Percentiles rank a stretch among this genome's conserved stretches.
phyloP scores from a whole-genome alignment of 1,284 basidiomycete genomes.

The Malassezia psittaci region DNA sequence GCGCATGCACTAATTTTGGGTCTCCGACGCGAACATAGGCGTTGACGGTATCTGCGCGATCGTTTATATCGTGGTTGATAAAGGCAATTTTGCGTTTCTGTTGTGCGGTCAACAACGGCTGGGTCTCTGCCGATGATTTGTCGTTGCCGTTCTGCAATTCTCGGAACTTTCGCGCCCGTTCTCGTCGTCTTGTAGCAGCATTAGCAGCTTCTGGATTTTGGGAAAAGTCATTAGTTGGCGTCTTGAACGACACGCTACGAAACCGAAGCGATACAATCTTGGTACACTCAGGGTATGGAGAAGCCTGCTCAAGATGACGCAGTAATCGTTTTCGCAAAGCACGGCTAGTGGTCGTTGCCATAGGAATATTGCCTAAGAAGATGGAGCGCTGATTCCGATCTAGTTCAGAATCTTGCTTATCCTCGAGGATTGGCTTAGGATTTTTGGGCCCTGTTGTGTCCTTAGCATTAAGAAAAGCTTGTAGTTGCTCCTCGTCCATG shows the following conservation, averaged over 20 bases:
- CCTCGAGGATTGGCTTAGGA: constrained; percentile 27
- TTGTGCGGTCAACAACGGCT: constrained; percentile 60
- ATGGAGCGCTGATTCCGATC: constrained; percentile 67
- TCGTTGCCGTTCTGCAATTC: constrained; percentile 48
- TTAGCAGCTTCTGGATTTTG: constrained; percentile 45
- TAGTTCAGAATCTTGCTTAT: constrained; percentile 22
- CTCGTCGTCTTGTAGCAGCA: constrained; percentile 47
- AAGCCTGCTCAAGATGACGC: constrained; percentile 43
- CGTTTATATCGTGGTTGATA: constrained; percentile 64
- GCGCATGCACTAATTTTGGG: constrained; percentile 18
- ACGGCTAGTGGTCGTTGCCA: constrained; percentile 65
- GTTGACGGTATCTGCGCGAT: constrained; percentile 36
- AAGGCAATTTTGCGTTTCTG: constrained; percentile 92
- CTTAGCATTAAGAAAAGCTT: constrained; percentile 10
- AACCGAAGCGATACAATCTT: constrained; percentile 39
- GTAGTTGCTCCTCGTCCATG: constrained; percentile 1
- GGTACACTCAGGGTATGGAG: constrained; percentile 30
- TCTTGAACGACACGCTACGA: constrained; percentile 44
- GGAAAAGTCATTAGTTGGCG: constrained; percentile 22
- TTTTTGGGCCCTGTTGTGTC: constrained; percentile 16
- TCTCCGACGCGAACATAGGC: constrained; percentile 42
- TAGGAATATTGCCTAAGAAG: constrained; percentile 82
- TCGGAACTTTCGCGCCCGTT: constrained; percentile 59
- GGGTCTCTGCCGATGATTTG: constrained; percentile 15
- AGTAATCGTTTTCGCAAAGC: constrained; percentile 50